Evolutionary conservation across 1,284 basidiomycete genomes (phyloP).

Genomic region (Ustilago hordei): DNA sequence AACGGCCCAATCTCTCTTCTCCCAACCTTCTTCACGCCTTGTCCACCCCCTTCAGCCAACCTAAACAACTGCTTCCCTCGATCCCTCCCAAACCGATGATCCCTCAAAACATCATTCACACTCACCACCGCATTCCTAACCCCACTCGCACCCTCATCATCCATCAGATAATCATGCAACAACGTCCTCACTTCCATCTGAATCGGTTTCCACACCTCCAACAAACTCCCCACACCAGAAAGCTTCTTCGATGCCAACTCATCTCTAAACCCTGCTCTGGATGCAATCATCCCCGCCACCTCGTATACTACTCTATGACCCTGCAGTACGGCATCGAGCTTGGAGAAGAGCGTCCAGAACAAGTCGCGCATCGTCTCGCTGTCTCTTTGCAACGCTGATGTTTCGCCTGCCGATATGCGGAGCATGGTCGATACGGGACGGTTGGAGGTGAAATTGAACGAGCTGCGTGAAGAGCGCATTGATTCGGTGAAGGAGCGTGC

Average conservation of each 20-base stretch:
- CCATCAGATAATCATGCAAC: conserved; percentile 90
- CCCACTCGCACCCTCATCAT: conserved; percentile 82
- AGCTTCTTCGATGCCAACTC: conserved; percentile 36
- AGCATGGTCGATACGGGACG: conserved; percentile 42
- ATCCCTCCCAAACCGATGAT: conserved; percentile 58
- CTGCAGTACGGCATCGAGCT: conserved; percentile 94
- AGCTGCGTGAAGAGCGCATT: conserved; percentile 43
- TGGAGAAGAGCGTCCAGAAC: conserved; percentile 98
- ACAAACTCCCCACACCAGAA: conserved; percentile 70
- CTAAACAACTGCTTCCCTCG: conserved; percentile 77
- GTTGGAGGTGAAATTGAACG: conserved; percentile 41
- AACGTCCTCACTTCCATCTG: conserved; percentile 84
- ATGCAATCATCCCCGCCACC: conserved; percentile 72
- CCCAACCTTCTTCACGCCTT: conserved; percentile 53
- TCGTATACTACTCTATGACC: conserved; percentile 91
- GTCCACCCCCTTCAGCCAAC: conserved; percentile 74
- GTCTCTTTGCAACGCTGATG: conserved; percentile 58
- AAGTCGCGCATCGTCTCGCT: conserved; percentile 76
- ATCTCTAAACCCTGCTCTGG: conserved; percentile 54
- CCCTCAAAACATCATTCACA: conserved; percentile 86
- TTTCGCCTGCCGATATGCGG: conserved; percentile 56
- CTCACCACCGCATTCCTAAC: conserved; percentile 88
- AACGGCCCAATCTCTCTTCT: conserved; percentile 74
- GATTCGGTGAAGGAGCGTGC: conserved; percentile 49
- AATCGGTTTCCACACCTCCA: conserved; percentile 91